phyloP scores from a whole-genome alignment of 768 basidiomycete genomes.

The Phylloporus arenicola region DNA sequence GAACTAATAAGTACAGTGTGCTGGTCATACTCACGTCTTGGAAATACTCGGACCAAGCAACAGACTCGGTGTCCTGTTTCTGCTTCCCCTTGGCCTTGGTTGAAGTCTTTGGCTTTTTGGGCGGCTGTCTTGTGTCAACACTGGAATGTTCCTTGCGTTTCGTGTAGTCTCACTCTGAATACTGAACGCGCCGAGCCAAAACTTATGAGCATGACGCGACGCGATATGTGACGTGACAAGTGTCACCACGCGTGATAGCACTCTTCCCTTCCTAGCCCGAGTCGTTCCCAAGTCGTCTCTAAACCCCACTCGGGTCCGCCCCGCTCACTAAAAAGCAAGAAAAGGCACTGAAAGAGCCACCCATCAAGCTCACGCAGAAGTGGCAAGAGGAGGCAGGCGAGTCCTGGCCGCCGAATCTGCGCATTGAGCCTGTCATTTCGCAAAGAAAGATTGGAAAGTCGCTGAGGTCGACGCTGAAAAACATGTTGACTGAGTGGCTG shows the following conservation, averaged over 20 bases:
- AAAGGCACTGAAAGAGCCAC: conserved; percentile 26
- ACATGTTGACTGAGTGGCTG: conserved; percentile 31
- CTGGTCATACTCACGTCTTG: conserved; percentile 33
- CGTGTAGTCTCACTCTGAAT: background rate
- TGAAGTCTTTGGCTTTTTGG: conserved; percentile 15
- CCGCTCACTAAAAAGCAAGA: conserved; percentile 31
- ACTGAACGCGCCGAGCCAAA: too few species aligned
- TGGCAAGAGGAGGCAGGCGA: conserved; percentile 35
- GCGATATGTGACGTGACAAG: conserved; percentile 20
- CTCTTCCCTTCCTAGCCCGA: conserved; percentile 23
- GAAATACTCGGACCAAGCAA: conserved; percentile 62
- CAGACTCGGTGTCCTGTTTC: conserved; percentile 2
- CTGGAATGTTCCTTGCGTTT: conserved; percentile 9
- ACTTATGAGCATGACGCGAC: conserved; percentile 15
- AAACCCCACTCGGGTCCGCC: conserved; percentile 14
- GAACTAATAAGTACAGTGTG: background rate
- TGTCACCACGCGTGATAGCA: background rate
- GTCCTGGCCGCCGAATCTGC: conserved; percentile 45
- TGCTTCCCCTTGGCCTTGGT: conserved; percentile 8
- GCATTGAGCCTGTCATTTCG: conserved; percentile 43
- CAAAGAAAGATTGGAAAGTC: conserved; percentile 36
- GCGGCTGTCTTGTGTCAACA: background rate
- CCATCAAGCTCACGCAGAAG: conserved; percentile 40
- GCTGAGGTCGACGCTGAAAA: conserved; percentile 36
- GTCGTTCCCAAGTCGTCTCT: conserved; percentile 35